Percentiles rank a stretch among this genome's conserved stretches.
These are phyloP conservation scores for Alternaria solani DNA, from an alignment of 2,329 filamentous ascomycete species.

Conservation along the genomic window DNA sequence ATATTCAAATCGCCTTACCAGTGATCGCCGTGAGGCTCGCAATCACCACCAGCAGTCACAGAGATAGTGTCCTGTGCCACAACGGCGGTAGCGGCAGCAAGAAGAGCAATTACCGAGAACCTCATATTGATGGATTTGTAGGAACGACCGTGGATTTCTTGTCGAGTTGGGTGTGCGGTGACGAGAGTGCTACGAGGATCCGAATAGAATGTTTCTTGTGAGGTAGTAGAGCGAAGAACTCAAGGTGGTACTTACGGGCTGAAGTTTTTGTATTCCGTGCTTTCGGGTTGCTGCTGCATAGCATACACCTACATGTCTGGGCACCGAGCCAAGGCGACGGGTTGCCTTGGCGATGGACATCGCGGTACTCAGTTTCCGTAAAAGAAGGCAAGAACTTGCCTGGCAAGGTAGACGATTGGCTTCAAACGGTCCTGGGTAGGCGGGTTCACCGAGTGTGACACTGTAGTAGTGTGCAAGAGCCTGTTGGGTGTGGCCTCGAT, in stretches of 20 bases:
- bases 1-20: slow-evolving; percentile 25
- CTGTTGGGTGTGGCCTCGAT: slow-evolving; percentile 8
- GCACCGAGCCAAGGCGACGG: slow-evolving; percentile 35
- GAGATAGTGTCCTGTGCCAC: slow-evolving; percentile 28
- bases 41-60: slow-evolving; percentile 9
- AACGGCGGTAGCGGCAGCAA: slow-evolving; percentile 23
- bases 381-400: slow-evolving; percentile 15
- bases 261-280: slow-evolving; percentile 21
- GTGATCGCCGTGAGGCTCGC: slow-evolving; percentile 37
- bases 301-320: slow-evolving; percentile 14
- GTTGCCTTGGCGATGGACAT: slow-evolving; percentile 37
- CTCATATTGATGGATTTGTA: slow-evolving; percentile 26
- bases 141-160: slow-evolving; percentile 10
- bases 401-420: slow-evolving; percentile 17
- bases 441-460: slow-evolving; percentile 7
- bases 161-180: not conserved
- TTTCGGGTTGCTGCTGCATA: slow-evolving; percentile 4
- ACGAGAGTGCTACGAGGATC: not conserved
- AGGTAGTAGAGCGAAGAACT: slow-evolving; percentile 6
- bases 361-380: slow-evolving; percentile 33
- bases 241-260: not conserved
- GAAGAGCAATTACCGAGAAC: slow-evolving; percentile 23
- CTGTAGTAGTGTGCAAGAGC: slow-evolving; percentile 7
- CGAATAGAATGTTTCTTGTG: slow-evolving; percentile 6
- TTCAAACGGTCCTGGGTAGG: not conserved